Evolutionary conservation across 2,329 filamentous ascomycete genomes (phyloP), one percentile per base, ranked within the genome.

Genomic region (Stagonosporopsis chrysanthemi): DNA sequence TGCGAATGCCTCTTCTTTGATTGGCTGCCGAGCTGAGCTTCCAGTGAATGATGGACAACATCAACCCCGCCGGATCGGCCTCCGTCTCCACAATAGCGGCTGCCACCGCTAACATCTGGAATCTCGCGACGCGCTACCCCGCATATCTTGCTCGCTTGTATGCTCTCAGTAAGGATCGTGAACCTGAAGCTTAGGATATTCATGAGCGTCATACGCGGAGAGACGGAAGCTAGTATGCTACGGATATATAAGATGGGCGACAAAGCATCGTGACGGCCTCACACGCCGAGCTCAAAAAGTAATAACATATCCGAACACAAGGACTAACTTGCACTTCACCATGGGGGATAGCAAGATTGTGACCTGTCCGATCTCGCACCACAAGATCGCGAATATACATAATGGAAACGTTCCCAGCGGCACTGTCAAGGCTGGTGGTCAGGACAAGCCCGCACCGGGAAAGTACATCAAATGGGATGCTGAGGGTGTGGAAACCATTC

Each of bases 401-500:
- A 71, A 68, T 49, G 65, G 64, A 29, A 68, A 70, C 28, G 60
- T 71, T 9, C 53, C 68, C 2, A 69, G 56, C 35, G 65, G 66
- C 1, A 70, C 68, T 7, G 56, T 67, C 45, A 70, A 65, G 47
- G 63, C 66, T 29, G 63, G 66, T 8, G 64, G 68, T 3, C 60
- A 69, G 26, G 58, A 66, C 44, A 70, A 66, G 38, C 67, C 63
- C 24, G 68, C 63, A 3, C 63, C 66, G 2, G 66, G 63, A 14
- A 75, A 75, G 29, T 80, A 81, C 60, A 73, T 80, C 55, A 71
- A 70, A 43, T 81, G 76, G 76, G 68, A 81, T 63, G 66, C 71
- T 38, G 55, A 71, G 19, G 75, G 77, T 6, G 78, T 82, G 5
- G 78, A 81, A 54, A 71, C 71, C 19, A 68, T 78, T 5, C 74